A percentile compares a stretch with the other conserved stretches of the same genome.
Evolutionary conservation across 2,329 filamentous ascomycete genomes (phyloP).

Genomic region (Fusarium keratoplasticum): DNA sequence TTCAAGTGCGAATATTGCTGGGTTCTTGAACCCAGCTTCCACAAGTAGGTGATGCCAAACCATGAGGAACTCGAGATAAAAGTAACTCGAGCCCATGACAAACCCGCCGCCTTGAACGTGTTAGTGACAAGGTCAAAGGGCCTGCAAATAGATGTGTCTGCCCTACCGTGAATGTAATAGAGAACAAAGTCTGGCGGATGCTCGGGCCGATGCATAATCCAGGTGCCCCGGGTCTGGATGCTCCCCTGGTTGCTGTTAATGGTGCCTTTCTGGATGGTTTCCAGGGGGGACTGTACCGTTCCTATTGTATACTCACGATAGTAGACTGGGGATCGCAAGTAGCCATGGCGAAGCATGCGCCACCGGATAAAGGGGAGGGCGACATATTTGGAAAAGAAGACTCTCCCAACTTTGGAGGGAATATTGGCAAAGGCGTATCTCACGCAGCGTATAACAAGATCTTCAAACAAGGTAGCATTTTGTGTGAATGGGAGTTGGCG

Average conservation of each 20-base stretch:
- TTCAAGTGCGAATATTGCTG: constrained; percentile 82
- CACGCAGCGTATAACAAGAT: constrained; percentile 81
- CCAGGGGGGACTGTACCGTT: constrained; percentile 38
- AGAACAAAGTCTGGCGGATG: constrained; percentile 79
- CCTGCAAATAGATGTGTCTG: not conserved
- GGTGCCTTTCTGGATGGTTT: not conserved
- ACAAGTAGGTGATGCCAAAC: constrained; percentile 76
- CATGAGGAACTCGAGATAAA: constrained; percentile 87
- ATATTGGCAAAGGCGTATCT: constrained; percentile 81
- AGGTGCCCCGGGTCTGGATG: constrained; percentile 71
- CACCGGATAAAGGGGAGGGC: constrained; percentile 80
- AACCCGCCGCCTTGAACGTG: constrained; percentile 76
- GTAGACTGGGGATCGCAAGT: constrained; percentile 69
- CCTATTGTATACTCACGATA: constrained; percentile 65
- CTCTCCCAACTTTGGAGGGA: constrained; percentile 73
- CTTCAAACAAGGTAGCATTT: constrained; percentile 78
- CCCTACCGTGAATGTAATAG: constrained; percentile 81
- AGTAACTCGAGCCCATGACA: constrained; percentile 83
- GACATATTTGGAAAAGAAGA: constrained; percentile 83
- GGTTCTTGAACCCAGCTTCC: constrained; percentile 75
- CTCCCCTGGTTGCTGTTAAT: constrained; percentile 44
- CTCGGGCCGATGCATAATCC: constrained; percentile 72
- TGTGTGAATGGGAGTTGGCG: constrained; percentile 71
- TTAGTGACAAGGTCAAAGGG: constrained; percentile 8
- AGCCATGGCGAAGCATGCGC: constrained; percentile 79